A percentile compares a stretch with the other conserved stretches of the same genome.
These are phyloP conservation scores for Dendrobium nobile DNA, from an alignment of 106 monocot species.

Conservation along the genomic window DNA sequence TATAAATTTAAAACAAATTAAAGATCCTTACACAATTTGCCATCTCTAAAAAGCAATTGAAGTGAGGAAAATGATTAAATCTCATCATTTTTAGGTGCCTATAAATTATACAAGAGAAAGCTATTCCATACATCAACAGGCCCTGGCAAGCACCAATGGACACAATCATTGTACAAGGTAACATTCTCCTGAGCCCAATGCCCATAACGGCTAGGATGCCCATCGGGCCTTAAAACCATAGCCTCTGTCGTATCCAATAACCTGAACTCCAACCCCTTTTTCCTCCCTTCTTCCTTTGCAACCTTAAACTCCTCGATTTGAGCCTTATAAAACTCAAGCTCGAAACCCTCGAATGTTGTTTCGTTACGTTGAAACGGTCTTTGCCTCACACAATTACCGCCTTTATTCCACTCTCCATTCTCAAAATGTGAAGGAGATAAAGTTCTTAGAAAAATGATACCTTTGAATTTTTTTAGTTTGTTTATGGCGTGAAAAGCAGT, in stretches of 20 bases:
- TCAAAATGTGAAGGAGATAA: slow-evolving; percentile 21
- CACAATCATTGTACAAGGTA: slow-evolving; percentile 26
- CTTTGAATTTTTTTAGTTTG: not conserved
- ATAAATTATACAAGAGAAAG: not conserved
- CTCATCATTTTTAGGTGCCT: no score
- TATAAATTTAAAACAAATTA: not conserved
- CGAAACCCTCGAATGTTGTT: not conserved
- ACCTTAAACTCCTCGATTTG: slow-evolving; percentile 3
- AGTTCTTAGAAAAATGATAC: slow-evolving; percentile 7
- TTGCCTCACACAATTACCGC: slow-evolving; percentile 13
- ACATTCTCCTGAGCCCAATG: slow-evolving; percentile 12
- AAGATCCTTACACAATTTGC: no score
- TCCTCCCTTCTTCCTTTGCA: slow-evolving; percentile 9
- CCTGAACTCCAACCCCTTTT: slow-evolving; percentile 8
- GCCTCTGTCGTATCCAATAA: slow-evolving; percentile 17
- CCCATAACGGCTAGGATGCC: slow-evolving; percentile 19
- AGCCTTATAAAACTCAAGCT: slow-evolving; percentile 1
- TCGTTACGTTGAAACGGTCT: slow-evolving; percentile 3
- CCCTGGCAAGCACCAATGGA: slow-evolving; percentile 31
- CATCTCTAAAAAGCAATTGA: no score
- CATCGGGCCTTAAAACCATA: slow-evolving; percentile 14
- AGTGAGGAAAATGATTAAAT: no score
- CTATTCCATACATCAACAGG: slow-evolving; percentile 21
- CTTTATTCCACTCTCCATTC: slow-evolving; percentile 17
- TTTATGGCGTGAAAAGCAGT: slow-evolving; percentile 13